Percentiles rank a stretch among this genome's conserved stretches.
Evolutionary conservation across 768 basidiomycete genomes (phyloP).

Genomic region (Mycena sanguinolenta): DNA sequence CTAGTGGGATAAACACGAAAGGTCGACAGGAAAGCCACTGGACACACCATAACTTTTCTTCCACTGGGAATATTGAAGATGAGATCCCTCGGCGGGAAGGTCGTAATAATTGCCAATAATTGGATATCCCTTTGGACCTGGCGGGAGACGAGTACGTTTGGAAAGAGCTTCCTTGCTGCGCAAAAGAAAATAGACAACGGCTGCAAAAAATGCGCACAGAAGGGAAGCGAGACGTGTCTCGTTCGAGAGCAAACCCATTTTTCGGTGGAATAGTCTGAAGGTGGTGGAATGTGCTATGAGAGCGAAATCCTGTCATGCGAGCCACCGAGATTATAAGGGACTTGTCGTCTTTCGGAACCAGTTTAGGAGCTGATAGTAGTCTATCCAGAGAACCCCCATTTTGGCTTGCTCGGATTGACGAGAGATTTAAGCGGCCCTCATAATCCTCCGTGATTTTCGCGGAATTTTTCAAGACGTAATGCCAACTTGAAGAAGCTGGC

Average conservation of each 20-base stretch:
- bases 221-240: slow-evolving; percentile 7
- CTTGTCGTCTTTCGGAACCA: background rate
- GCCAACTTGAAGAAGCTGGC: slow-evolving; percentile 1
- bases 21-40: slow-evolving; percentile 5
- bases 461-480: slow-evolving; percentile 4
- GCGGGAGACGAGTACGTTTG: slow-evolving; percentile 9
- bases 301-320: slow-evolving; percentile 9
- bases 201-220: slow-evolving; percentile 6
- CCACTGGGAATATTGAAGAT: slow-evolving; percentile 10
- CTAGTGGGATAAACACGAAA: slow-evolving; percentile 6
- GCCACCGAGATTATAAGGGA: slow-evolving; percentile 3
- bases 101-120: slow-evolving; percentile 12
- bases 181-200: slow-evolving; percentile 6
- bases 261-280: slow-evolving; percentile 6
- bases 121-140: slow-evolving; percentile 18
- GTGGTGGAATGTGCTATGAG: slow-evolving; percentile 11
- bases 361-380: slow-evolving; percentile 1
- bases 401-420: slow-evolving; percentile 8
- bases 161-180: slow-evolving; percentile 3
- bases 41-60: slow-evolving; percentile 12
- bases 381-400: slow-evolving; percentile 1
- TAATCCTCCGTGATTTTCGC: background rate
- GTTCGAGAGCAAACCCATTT: slow-evolving; percentile 11
- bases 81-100: slow-evolving; percentile 1
- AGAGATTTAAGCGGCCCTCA: slow-evolving; percentile 3